Percentiles rank a stretch among this genome's conserved stretches.
Conservation (phyloP, 345 rosid genomes). For the Isatis tinctoria region DNA sequence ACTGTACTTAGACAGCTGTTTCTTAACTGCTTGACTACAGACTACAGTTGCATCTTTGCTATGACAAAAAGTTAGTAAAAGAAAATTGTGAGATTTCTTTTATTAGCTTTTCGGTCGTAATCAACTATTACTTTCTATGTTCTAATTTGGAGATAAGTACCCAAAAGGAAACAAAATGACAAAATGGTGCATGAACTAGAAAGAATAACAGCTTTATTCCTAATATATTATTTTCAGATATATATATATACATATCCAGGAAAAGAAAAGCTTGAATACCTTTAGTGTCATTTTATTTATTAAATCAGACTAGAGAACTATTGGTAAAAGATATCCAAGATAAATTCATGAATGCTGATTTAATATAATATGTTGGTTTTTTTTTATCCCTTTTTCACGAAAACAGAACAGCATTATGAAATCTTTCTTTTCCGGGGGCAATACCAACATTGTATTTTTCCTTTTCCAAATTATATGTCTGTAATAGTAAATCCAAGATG, state of each 20-base stretch:
- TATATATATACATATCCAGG: neutral
- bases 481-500: neutral
- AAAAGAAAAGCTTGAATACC: conserved; percentile 7
- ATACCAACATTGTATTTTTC: neutral
- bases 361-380: neutral
- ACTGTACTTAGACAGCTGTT: neutral
- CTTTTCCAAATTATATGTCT: neutral
- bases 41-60: conserved; percentile 4
- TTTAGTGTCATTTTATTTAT: neutral
- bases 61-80: neutral
- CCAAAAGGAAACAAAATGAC: neutral
- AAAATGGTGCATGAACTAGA: conserved; percentile 8
- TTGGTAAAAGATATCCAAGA: conserved; percentile 8
- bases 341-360: conserved; percentile 1
- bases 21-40: conserved; percentile 3
- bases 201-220: neutral
- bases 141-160: neutral
- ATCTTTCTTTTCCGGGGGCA: neutral
- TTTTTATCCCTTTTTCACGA: neutral
- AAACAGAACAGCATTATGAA: neutral
- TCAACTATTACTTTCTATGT: neutral
- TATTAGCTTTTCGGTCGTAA: neutral
- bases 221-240: conserved; percentile 1
- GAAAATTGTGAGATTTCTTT: neutral
- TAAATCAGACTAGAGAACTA: neutral